Conservation (phyloP, 163 green algal species). For the Coccomyxa subellipsoidea region DNA sequence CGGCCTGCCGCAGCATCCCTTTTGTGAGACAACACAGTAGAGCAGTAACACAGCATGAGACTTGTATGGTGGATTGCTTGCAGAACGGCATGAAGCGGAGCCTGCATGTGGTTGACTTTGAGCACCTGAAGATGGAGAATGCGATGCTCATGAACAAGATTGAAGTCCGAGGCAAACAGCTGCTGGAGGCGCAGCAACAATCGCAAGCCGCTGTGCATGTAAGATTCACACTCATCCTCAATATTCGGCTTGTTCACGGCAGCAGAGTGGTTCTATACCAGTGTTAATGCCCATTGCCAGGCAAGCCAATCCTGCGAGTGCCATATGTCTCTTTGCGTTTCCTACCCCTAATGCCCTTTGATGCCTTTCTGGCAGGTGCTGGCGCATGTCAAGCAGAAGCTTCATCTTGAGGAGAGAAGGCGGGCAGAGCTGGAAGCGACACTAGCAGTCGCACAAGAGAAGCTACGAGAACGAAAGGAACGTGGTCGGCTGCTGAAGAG, state of each 20-base stretch:
- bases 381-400: constrained; percentile 84
- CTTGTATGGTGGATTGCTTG: too few relatives aligned
- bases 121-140: constrained; percentile 94
- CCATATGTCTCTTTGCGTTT: neutral
- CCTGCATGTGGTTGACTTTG: constrained; percentile 91
- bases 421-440: constrained; percentile 29
- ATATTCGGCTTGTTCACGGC: neutral
- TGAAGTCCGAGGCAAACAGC: constrained; percentile 83
- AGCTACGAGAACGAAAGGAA: neutral
- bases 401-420: constrained; percentile 72
- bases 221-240: neutral
- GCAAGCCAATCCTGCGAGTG: too few relatives aligned
- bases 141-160: constrained; percentile 82
- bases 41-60: neutral
- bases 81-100: constrained; percentile 79
- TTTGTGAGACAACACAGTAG: too few relatives aligned
- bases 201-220: constrained; percentile 76
- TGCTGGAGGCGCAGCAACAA: constrained; percentile 81
- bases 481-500: neutral
- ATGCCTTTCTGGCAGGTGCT: constrained; percentile 51
- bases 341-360: neutral
- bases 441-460: neutral
- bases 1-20: too few relatives aligned
- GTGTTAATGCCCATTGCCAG: too few relatives aligned
- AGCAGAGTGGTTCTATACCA: neutral